Evolutionary conservation across 768 basidiomycete species (phyloP), one percentile per base, ranked within the genome.

Genomic region (Suillus subalutaceus): DNA sequence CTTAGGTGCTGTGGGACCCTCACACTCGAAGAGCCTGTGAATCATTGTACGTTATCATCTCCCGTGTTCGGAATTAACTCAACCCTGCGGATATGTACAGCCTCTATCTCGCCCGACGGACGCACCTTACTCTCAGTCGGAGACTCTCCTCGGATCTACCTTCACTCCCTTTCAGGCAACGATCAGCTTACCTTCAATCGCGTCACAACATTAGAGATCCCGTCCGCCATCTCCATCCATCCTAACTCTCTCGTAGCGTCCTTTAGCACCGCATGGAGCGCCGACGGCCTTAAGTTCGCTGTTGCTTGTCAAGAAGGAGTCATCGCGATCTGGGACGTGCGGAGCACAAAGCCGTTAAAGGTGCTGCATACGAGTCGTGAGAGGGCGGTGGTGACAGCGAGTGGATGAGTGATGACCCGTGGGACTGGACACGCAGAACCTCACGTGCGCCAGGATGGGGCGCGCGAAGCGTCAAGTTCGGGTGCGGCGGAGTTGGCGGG

Each of bases 41-140:
- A 94, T 72, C 91, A 94, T 69, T 91, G 92, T 93, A 70, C 63
- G 91, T 82, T 64, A 60, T 63, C 40, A 30, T 53, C 48, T 16
- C 40, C 59, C 56, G 35, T 66, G 32, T 48, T 30, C 32, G 41
- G 57, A 56, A 38, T 66, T 63, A 40, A 52, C 18, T 35, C 68
- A n/a, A 68, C 50, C 65, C 69, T 59, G 68, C 62, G 50, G 64
- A 50, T 48, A 23, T 67, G 57, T 50, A 53, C 63, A 96, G 94
- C 93, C 5, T 95, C 95, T 10, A 86, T 98, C 70, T 95, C 94
- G 0, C 94, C 94, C 0, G 93, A 97, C 72, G 91, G 94, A 1
- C 86, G 87, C 55, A 94, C 90, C 0, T 84, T 98, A 16, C 86
- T 97, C 1, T 94, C 91, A 3, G 96, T 96, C 0, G 96, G 96